Evolutionary conservation across 179 eudicot species (phyloP), one percentile per base, ranked within the genome.

Genomic region (Dionaea muscipula): DNA sequence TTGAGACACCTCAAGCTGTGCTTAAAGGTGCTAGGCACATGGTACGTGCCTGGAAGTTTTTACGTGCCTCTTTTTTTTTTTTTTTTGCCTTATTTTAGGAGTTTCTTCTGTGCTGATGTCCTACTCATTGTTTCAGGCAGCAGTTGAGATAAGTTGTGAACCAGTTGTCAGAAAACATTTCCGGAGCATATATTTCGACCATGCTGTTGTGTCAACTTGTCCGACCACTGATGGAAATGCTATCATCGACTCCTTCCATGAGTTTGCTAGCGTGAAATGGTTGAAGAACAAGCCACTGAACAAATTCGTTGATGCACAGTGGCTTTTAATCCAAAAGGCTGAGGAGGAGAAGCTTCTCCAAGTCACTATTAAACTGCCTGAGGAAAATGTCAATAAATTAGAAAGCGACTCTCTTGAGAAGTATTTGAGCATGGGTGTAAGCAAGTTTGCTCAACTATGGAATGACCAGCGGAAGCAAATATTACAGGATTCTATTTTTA

Each of bases 251-350:
- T 56, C 81, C 43, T 78, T 71, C 50, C 99, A 93, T 70, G 86
- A 83, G 73, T 93, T 82, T 72, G 78, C 90, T 15, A 84, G 82
- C 47, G 86, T 93, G 35, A 93, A 85, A 68, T 93, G 99, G 99
- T 66, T 93, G 61, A 62, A 75, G 45, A 71, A 89, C 45, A 93
- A 93, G 67, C 99, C 99, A 43, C 72, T 93, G 41, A 70, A 69
- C 44, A 72, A 68, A 55, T 93, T 93, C 73, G 84, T 74, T 37
- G 99, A 93, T 82, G 87, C 94, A 20, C 96, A 93, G 39, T 93
- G 99, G 99, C 95, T 88, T 69, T 91, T 88, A 38, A 85, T 93
- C 57, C 94, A 88, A 43, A 93, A 89, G 74, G 99, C 99, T 35
- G 96, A 93, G 71, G 96, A 88, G 71, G 94, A 88, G 63, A 94